These are phyloP conservation scores for Talaromyces sp. DNA, from an alignment of 2,329 filamentous ascomycete genomes.

Conservation along the genomic window DNA sequence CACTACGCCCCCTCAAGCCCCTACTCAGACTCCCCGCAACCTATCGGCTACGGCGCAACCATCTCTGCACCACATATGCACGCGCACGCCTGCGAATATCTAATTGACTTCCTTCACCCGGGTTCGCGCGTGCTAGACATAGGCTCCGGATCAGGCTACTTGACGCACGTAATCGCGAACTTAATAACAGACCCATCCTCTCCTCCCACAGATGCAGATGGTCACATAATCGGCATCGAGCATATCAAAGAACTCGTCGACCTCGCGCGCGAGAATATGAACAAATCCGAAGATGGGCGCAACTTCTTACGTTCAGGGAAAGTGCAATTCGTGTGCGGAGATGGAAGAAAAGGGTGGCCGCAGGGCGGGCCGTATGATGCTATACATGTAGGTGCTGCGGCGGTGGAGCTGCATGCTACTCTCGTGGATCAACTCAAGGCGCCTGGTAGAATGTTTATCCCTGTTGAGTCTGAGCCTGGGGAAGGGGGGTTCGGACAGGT, in stretches of 20 bases:
- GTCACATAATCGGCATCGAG: constrained; percentile 67
- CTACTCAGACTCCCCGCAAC: constrained; percentile 70
- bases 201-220: constrained; percentile 30
- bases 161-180: constrained; percentile 84
- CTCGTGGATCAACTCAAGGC: constrained; percentile 72
- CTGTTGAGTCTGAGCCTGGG: constrained; percentile 50
- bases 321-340: constrained; percentile 70
- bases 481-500: constrained; percentile 21
- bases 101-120: constrained; percentile 56
- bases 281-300: constrained; percentile 57
- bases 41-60: constrained; percentile 64
- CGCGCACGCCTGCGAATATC: constrained; percentile 60
- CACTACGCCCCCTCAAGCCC: constrained; percentile 71
- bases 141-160: constrained; percentile 73
- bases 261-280: constrained; percentile 63
- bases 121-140: constrained; percentile 64
- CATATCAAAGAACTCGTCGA: constrained; percentile 65
- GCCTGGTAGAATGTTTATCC: constrained; percentile 72
- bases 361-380: constrained; percentile 71
- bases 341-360: constrained; percentile 66
- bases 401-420: constrained; percentile 65
- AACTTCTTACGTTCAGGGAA: constrained; percentile 60
- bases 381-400: constrained; percentile 91
- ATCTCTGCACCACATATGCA: constrained; percentile 75
- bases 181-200: constrained; percentile 50